These are phyloP conservation scores for Candida fluviatilis DNA, from an alignment of 805 yeast species.

Conservation along the genomic window DNA sequence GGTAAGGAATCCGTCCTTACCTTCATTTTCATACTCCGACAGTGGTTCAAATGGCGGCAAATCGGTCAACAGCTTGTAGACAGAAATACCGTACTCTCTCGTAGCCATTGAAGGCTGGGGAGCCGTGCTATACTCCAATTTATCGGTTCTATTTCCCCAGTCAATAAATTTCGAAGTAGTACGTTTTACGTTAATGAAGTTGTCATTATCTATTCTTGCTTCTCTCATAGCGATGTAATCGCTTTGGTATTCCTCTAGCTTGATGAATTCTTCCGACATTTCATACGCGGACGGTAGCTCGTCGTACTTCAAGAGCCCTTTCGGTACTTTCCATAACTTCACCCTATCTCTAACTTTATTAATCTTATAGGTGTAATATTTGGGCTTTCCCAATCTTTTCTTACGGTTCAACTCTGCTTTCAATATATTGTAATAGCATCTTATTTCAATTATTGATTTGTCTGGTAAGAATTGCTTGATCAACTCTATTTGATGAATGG, in stretches of 20 bases:
- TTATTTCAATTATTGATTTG: constrained; percentile 43
- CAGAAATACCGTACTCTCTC: neutral
- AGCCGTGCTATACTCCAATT: neutral
- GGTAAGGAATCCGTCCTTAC: neutral
- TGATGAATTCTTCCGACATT: constrained; percentile 39
- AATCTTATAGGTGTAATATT: neutral
- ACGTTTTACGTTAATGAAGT: neutral
- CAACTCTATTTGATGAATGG: constrained; percentile 43
- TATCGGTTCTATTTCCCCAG: neutral
- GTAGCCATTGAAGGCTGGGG: neutral
- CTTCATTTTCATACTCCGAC: neutral
- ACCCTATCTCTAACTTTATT: neutral
- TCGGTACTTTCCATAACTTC: constrained; percentile 5
- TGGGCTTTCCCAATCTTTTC: constrained; percentile 14
- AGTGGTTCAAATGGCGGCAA: neutral
- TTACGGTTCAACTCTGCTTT: constrained; percentile 18
- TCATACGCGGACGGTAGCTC: constrained; percentile 53
- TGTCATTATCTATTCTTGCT: constrained; percentile 11
- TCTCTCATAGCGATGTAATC: constrained; percentile 19
- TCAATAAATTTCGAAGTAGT: neutral
- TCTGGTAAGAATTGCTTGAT: constrained; percentile 34
- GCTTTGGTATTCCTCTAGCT: constrained; percentile 42
- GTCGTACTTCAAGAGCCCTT: constrained; percentile 29
- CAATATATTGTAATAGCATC: constrained; percentile 41
- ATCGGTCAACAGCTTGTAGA: neutral